Percentiles rank a stretch among this genome's conserved stretches.
These are phyloP conservation scores for Marchantia paleacea DNA, from an alignment of 225 moss, liverwort and hornwort species.

Conservation along the genomic window DNA sequence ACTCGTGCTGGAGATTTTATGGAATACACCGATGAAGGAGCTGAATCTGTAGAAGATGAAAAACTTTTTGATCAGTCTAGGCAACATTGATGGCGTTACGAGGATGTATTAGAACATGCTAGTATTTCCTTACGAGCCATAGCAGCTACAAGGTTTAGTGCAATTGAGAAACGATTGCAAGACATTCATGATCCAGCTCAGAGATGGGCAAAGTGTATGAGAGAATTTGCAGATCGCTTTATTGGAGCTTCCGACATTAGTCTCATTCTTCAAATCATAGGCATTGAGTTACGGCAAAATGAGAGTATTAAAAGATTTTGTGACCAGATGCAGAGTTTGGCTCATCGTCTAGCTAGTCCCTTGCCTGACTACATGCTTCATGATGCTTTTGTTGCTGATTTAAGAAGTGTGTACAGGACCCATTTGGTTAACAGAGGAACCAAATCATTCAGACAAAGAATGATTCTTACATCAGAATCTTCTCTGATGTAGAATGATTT, in stretches of 20 bases:
- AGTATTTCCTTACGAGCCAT: background rate
- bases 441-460: background rate
- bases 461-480: background rate
- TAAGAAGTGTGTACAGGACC: no score
- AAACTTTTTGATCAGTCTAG: no score
- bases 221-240: background rate
- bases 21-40: no score
- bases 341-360: background rate
- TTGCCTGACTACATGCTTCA: background rate
- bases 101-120: background rate
- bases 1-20: no score
- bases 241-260: constrained; percentile 2
- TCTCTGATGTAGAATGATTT: no score
- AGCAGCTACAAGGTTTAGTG: background rate
- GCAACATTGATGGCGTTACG: background rate
- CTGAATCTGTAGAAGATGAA: no score
- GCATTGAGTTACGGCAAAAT: background rate
- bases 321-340: background rate
- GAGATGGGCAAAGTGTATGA: background rate
- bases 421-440: background rate
- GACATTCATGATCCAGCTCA: background rate
- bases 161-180: background rate
- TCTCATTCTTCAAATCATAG: background rate
- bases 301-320: background rate
- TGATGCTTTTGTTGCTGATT: background rate